Base-by-base conservation (phyloP, 352 stramenopile species). In the Aphanomyces cochlioides region DNA sequence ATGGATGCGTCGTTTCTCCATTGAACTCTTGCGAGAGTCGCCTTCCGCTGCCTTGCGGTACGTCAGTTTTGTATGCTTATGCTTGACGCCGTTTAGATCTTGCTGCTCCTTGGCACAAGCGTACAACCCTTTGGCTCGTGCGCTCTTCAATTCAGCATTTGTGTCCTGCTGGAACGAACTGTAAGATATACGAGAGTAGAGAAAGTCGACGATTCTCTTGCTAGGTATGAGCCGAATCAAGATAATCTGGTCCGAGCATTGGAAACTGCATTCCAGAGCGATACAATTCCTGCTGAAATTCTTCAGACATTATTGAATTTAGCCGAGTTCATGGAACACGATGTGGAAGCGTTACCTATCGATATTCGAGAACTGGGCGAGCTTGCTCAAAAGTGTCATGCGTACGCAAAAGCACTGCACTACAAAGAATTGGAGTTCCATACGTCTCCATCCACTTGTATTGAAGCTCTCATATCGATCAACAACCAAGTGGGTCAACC, bases 271-370 rank as follows among this genome's bases (percentile, higher is more conserved):
- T 98, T 99, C 57, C 86, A 96, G 73, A 94, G 80, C 48, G 83
- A 96, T 36, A 89, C 79, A 13, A 93, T 96, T 6, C 97, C 97
- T 0, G 92, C 96, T 15, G 97, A 99, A 75, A 99, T 99, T 63
- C 72, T 99, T 37, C 95, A 98, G 71, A 91, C 90, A 38, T 78
- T 99, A 34, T 76, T 99, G 7, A 98, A 99, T 75, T 78, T 99
- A 7, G 96, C 95, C 5, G 97, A 99, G 82, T 99, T 99, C 72
- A 99, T 99, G 95, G 97, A 99, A 75, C 95, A 98, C 66, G 95
- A 99, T 69, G 93, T 98, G 45, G 89, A 97, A 73, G 84, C 87
- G 6, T 80, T 99, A 58, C 96, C 97, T 2, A 99, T 99, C 59
- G 86, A 98, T 72, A 98, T 98, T 67, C 84, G 90, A 3, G 88